Percentiles rank a stretch among this genome's conserved stretches.
These are phyloP conservation scores for Tylopilus balloui DNA, from an alignment of 768 basidiomycete species.

Conservation along the genomic window DNA sequence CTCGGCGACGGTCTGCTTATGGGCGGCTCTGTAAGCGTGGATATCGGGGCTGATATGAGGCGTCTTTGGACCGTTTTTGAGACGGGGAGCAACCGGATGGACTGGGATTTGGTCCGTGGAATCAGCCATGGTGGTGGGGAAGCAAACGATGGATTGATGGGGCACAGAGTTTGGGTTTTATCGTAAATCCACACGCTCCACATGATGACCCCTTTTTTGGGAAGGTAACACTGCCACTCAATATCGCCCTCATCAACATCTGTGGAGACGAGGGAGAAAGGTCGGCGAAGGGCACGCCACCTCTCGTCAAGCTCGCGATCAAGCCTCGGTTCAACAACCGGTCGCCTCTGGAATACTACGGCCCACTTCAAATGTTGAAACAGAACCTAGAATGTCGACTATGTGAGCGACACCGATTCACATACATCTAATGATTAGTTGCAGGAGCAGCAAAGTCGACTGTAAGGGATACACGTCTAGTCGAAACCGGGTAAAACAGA, in stretches of 20 bases:
- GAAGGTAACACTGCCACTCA: slow-evolving; percentile 15
- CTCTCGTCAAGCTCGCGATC: background rate
- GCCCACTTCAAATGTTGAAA: too few relatives aligned
- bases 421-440: too few relatives aligned
- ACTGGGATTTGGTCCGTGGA: slow-evolving; percentile 33
- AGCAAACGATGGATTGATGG: slow-evolving; percentile 1
- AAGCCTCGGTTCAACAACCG: background rate
- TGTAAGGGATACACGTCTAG: too few relatives aligned
- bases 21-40: slow-evolving; percentile 64
- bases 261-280: slow-evolving; percentile 19
- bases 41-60: slow-evolving; percentile 81
- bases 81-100: slow-evolving; percentile 75
- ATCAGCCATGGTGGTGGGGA: slow-evolving; percentile 38
- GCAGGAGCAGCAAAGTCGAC: too few relatives aligned
- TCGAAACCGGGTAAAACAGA: too few relatives aligned
- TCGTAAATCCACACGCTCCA: slow-evolving; percentile 4
- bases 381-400: too few relatives aligned
- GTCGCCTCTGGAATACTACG: too few relatives aligned
- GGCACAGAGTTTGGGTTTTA: slow-evolving; percentile 15
- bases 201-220: slow-evolving; percentile 13
- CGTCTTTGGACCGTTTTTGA: slow-evolving; percentile 55
- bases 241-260: background rate
- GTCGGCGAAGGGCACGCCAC: slow-evolving; percentile 14
- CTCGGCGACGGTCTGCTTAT: slow-evolving; percentile 68
- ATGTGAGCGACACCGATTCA: too few relatives aligned